A percentile compares a stretch with the other conserved stretches of the same genome.
Conservation (phyloP, 1,284 basidiomycete genomes). For the Grifola frondosa region DNA sequence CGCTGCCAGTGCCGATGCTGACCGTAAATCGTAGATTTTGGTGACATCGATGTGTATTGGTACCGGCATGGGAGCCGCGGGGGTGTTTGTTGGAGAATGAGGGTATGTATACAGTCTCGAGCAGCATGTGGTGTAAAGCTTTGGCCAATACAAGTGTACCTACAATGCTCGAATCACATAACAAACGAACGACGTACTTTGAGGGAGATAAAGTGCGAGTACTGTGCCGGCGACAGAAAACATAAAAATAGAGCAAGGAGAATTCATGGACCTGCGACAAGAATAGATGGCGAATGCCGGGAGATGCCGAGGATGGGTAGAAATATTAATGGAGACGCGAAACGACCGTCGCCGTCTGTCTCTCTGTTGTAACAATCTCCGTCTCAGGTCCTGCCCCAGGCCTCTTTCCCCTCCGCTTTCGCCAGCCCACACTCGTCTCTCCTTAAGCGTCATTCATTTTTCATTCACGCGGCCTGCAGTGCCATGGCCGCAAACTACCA, state of each 20-base stretch:
- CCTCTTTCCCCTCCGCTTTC: conserved; percentile 5
- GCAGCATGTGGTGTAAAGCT: not conserved
- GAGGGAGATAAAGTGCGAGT: no score
- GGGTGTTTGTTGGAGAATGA: conserved; percentile 33
- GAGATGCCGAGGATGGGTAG: conserved; percentile 15
- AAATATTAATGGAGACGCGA: conserved; percentile 3
- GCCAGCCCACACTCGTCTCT: conserved; percentile 29
- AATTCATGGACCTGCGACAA: conserved; percentile 1
- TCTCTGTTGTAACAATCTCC: conserved; percentile 19
- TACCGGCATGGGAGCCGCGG: conserved; percentile 84
- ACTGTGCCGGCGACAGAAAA: not conserved
- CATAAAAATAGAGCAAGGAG: not conserved
- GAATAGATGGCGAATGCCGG: conserved; percentile 14
- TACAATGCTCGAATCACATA: no score
- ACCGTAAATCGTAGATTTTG: conserved; percentile 47
- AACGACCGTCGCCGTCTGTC: conserved; percentile 10
- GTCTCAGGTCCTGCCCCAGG: conserved; percentile 6
- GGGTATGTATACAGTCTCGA: not conserved
- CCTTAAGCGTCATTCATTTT: conserved; percentile 23
- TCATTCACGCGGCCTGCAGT: conserved; percentile 15
- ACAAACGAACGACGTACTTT: no score
- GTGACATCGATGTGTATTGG: conserved; percentile 88
- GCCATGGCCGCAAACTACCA: conserved; percentile 44
- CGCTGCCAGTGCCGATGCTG: conserved; percentile 5
- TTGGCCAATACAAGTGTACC: no score